Evolutionary conservation across 495 filamentous ascomycete genomes (phyloP), one percentile per base, ranked within the genome.

Genomic region (Aspergillus taichungensis): DNA sequence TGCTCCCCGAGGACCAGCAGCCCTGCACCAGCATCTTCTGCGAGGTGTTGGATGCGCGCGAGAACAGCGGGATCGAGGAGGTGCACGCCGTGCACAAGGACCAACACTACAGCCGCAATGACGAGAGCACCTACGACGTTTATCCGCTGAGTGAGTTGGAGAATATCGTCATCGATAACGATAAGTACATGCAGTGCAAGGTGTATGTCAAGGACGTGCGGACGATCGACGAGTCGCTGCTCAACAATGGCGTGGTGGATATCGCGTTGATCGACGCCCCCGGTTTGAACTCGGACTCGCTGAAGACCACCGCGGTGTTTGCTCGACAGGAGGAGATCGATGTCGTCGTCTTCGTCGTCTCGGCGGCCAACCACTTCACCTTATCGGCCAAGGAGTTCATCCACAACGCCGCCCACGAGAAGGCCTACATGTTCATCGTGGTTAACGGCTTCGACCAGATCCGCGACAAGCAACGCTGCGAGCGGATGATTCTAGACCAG

Each of bases 1-100:
- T 98, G 11, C 69, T 98, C 11, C 92, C 92, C 5, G 92, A 95
- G 67, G 94, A 97, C 52, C 89, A 98, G 60, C 92, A 95, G 55
- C 92, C 92, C n/a, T 97, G 94, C 67, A 98, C 92, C 5, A 92
- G 85, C 62, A 94, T 97, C 44, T 98, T 98, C 68, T 97, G 94
- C 59, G 92, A 98, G 61, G 92, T 98, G 3, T 71, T 98, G 34
- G 88, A 97, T 66, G 83, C 86, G 13, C 75, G 87, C 45, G 89
- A 95, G 56, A 98, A 98, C 53, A 79, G 76, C 36, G 85, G 88
- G 5, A 54, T 95, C 9, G 92, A 98, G 62, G 92, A 98, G 61
- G 90, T 96, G 8, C 92, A 98, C 59, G 92, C 92, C 3, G 82
- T 98, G 7, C 88, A 88, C 60, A 88, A 82, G 56, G 80, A 91